Base-by-base conservation (phyloP, 768 basidiomycete species). In the Leucosporidium yakuticum region DNA sequence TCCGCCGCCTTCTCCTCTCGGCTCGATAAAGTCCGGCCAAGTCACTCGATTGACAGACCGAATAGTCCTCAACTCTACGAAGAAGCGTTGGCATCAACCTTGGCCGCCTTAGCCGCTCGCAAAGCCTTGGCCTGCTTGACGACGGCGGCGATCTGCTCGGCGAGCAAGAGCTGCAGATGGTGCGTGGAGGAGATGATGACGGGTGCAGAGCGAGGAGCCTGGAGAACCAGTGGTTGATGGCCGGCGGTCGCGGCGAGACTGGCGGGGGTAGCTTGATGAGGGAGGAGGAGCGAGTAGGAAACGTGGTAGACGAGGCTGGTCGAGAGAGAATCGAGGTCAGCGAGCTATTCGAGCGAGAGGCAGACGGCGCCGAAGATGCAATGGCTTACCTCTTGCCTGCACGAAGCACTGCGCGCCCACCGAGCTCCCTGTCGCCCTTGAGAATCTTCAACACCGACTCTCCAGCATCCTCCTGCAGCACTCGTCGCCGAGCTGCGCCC, bases 241-340 rank as follows among this genome's bases (percentile, higher is more conserved):
- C 31, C 9, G 47, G 31, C 29, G 14, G 34, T 21, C 7, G 47
- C 14, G 21, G 27, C 21, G 34, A 47, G 21, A 4, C 57, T n/a
- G 4, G 54, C 25, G 17, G 62, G 27, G 2, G n/a, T 39, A 4
- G 27, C 23, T 21, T 21, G 49, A 21, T 58, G 57, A 4, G 70
- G 71, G 25, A 73, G 58, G 0, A 63, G 63, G 19, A 58, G 25
- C 21, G 71, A 69, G 48, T 64, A 50, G 14, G 57, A 21, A 27
- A 69, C 31, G 31, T 69, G 68, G 36, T 64, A 67, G 25, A 62
- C 34, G 55, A 56, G 54, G 27, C 68, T 72, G 63, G 23, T 23
- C 9, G 47, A 25, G 7, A 17, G 6, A 19, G 29, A 17, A 9
- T 12, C 36, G 20, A 54, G n/a, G 23, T 39, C 0, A 62, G 36